Conservation (phyloP, 305 asterid species). For the Solanum hybrid region DNA sequence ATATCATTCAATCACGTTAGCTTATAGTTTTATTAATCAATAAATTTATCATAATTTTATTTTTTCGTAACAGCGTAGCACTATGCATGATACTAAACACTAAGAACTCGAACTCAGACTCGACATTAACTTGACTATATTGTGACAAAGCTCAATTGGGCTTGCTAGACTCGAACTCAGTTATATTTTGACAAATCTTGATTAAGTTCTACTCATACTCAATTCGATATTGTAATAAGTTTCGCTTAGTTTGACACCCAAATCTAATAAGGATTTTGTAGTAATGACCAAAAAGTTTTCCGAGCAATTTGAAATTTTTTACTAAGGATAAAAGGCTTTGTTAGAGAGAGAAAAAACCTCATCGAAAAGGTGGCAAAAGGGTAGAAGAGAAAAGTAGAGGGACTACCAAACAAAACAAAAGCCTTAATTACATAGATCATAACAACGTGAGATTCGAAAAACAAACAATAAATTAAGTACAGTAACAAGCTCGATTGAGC, state of each 20-base stretch:
- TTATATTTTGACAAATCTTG: no score
- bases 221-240: neutral
- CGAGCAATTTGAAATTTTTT: no score
- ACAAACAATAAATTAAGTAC: neutral
- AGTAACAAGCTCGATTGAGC: neutral
- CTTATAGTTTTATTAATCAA: neutral
- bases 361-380: no score
- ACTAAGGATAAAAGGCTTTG: no score
- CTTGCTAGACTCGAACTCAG: no score
- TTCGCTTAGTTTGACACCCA: neutral
- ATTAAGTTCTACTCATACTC: neutral
- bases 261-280: neutral
- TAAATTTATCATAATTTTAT: no score
- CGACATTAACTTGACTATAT: no score
- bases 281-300: neutral
- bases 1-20: neutral
- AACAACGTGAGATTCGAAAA: no score
- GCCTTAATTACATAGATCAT: neutral
- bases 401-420: no score
- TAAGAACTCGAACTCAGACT: neutral
- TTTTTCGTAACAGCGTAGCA: neutral
- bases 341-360: no score
- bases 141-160: no score
- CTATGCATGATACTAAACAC: neutral
- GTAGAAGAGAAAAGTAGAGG: no score